A percentile compares a stretch with the other conserved stretches of the same genome.
Evolutionary conservation across 1,284 basidiomycete genomes (phyloP).

Genomic region (Apiotrichum mycotoxinovorans): DNA sequence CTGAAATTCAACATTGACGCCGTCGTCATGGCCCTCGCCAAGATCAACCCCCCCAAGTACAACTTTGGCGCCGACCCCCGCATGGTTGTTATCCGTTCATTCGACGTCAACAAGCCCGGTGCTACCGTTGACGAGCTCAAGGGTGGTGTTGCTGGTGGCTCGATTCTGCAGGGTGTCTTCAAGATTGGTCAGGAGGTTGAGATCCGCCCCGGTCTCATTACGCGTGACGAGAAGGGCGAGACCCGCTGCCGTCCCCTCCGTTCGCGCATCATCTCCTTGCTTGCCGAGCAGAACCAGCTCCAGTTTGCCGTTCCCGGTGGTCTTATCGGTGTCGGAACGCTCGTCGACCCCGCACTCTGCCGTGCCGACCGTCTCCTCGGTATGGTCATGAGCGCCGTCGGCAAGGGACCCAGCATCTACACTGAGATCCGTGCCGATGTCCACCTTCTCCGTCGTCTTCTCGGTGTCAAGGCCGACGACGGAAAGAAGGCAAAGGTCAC

Average conservation of each 20-base stretch:
- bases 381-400: conserved; percentile 90
- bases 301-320: conserved; percentile 96
- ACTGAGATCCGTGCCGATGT: conserved; percentile 62
- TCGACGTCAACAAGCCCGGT: conserved; percentile 99
- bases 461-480: conserved; percentile 98
- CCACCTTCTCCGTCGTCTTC: conserved; percentile 85
- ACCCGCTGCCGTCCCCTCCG: conserved; percentile 93
- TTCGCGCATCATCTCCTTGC: conserved; percentile 82
- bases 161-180: conserved; percentile 88
- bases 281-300: conserved; percentile 91
- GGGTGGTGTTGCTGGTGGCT: conserved; percentile 96
- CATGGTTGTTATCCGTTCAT: conserved; percentile 98
- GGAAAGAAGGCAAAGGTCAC: conserved; percentile 94
- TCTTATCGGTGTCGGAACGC: conserved; percentile 95
- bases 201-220: conserved; percentile 94
- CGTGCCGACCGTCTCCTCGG: conserved; percentile 95
- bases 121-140: conserved; percentile 95
- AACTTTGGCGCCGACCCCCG: conserved; percentile 88
- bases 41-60: conserved; percentile 88
- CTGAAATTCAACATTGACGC: conserved; percentile 99
- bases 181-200: conserved; percentile 87
- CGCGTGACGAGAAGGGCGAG: conserved; percentile 85
- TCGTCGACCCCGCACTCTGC: conserved; percentile 94
- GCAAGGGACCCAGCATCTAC: conserved; percentile 89
- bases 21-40: conserved; percentile 98